These are phyloP conservation scores for Phytophthora ohioensis DNA, from an alignment of 352 stramenopile genomes.

Conservation along the genomic window DNA sequence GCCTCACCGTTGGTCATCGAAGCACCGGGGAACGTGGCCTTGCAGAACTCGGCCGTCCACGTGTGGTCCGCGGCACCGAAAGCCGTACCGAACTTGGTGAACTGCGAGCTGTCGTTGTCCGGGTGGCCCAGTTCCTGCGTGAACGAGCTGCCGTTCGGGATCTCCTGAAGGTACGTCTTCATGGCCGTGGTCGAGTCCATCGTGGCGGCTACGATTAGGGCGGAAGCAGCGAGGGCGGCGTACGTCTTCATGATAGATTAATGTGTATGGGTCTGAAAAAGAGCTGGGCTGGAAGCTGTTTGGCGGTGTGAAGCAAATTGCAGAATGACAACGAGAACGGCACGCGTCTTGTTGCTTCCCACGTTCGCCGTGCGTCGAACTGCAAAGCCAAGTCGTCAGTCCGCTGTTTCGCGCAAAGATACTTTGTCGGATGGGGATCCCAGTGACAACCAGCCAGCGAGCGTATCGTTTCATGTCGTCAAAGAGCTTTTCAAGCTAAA, in stretches of 20 bases:
- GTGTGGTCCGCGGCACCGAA: conserved; percentile 36
- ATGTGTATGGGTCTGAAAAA: conserved; percentile 2
- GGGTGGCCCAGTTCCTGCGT: conserved; percentile 50
- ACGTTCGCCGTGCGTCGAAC: conserved; percentile 2
- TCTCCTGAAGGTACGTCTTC: conserved; percentile 40
- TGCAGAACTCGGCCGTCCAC: conserved; percentile 40
- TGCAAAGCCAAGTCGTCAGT: conserved; percentile 29
- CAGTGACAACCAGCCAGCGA: conserved; percentile 23
- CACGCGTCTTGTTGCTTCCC: conserved; percentile 6
- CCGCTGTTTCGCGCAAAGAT: conserved; percentile 18
- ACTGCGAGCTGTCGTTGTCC: conserved; percentile 34
- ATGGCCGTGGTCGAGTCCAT: conserved; percentile 29
- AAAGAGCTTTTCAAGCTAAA: neutral
- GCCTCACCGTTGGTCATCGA: conserved; percentile 50
- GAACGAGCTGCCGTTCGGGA: conserved; percentile 56
- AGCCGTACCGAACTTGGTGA: conserved; percentile 50
- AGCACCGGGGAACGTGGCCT: conserved; percentile 33
- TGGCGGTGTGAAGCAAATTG: conserved; percentile 30
- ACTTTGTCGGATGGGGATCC: conserved; percentile 20
- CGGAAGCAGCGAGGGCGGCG: conserved; percentile 28
- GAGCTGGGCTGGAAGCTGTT: conserved; percentile 20
- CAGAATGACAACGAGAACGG: conserved; percentile 30
- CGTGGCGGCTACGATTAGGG: conserved; percentile 31
- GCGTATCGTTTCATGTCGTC: conserved; percentile 6
- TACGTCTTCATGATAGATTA: conserved; percentile 31